phyloP scores from a whole-genome alignment of 768 basidiomycete genomes.

The Lyophyllum shimeji region DNA sequence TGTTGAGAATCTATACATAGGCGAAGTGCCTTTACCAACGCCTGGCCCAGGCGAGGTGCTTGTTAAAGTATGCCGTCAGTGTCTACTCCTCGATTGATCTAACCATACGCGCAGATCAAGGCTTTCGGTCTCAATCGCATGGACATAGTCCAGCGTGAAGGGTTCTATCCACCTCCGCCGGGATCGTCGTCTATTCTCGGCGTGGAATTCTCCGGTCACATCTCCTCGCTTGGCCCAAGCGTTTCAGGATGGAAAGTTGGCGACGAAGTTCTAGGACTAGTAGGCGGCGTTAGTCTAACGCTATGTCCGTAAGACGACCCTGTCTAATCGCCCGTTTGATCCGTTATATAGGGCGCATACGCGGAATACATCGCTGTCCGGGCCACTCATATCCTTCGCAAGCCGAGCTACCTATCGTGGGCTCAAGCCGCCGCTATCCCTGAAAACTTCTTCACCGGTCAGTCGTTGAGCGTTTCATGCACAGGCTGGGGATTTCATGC shows the following conservation, averaged over 20 bases:
- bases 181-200: constrained; percentile 76
- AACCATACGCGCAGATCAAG: constrained; percentile 48
- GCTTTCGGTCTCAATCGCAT: constrained; percentile 90
- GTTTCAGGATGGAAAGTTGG: constrained; percentile 56
- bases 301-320: background rate
- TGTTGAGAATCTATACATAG: constrained; percentile 75
- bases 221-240: constrained; percentile 52
- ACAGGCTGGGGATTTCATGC: background rate
- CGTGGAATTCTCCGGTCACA: constrained; percentile 80
- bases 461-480: background rate
- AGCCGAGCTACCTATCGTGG: constrained; percentile 78
- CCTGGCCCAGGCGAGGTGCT: constrained; percentile 61
- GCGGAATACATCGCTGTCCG: constrained; percentile 79
- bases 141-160: constrained; percentile 76
- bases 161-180: constrained; percentile 76
- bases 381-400: constrained; percentile 66
- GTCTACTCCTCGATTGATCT: background rate
- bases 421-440: constrained; percentile 84
- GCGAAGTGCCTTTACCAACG: constrained; percentile 64
- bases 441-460: constrained; percentile 87
- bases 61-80: constrained; percentile 59
- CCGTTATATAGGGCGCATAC: constrained; percentile 71
- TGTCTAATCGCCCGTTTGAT: constrained; percentile 7
- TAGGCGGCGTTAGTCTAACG: constrained; percentile 62
- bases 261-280: constrained; percentile 78